Evolutionary conservation across 257 asterid genomes (phyloP), one percentile per base, ranked within the genome.

Genomic region (Solanum rostratum): DNA sequence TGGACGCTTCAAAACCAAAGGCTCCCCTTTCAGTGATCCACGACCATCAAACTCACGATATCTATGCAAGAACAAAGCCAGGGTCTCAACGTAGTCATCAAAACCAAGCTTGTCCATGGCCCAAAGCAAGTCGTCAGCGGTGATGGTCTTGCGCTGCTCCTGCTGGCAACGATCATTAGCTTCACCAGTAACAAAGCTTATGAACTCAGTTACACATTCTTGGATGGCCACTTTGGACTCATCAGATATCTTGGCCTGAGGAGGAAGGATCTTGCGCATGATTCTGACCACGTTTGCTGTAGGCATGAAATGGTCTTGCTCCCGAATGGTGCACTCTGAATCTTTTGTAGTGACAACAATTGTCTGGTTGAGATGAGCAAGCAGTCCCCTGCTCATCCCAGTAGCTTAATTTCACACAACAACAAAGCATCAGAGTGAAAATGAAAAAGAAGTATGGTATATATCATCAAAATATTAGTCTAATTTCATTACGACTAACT

Each of bases 271-370:
- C 79, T 88, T 93, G 5, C 99, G 93, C 99, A 96, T 96, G 89
- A 93, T 96, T 53, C 98, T 86, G 84, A 96, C 94, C 69, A 96
- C 97, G 37, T 96, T 96, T 0, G 98, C 98, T 33, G 95, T 95
- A 6, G 99, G 99, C 99, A 96, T 93, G 94, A 96, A 96, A 0
- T 97, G 91, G 79, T 95, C 98, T 73, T 96, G 98, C 94, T 96
- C 99, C 22, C 98, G 93, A 65, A 96, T 94, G 0, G 90, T 84
- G 91, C 97, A 92, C 59, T 93, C 97, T 0, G 86, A 76, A 57
- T 90, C 93, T 24, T 49, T 43, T 24, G 22, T 8, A 60, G 12
- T 60, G 69, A 9, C 37, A 11, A 18, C 19, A 60, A 11, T 22
- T 12, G 6, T 19, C 19, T 84, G 88, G 88, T 84, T 87, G 37